Evolutionary conservation across 2,329 filamentous ascomycete species (phyloP).

Genomic region (Hypoxylon sp.): DNA sequence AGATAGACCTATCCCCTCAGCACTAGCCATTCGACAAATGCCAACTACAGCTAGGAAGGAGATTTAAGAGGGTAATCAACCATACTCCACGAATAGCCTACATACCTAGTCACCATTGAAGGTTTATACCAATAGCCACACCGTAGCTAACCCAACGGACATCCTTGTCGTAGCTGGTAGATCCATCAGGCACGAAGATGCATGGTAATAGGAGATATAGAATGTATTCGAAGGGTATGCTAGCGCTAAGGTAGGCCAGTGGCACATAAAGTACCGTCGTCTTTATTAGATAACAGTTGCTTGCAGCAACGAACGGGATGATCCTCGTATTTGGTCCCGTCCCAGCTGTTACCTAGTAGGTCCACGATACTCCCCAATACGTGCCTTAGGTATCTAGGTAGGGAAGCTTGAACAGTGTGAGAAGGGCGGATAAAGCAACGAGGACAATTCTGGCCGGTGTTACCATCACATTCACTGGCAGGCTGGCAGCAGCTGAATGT

Average conservation of each 20-base stretch:
- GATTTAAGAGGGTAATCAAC: neutral
- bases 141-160: constrained; percentile 11
- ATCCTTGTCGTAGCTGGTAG: constrained; percentile 30
- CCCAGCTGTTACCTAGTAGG: neutral
- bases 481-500: constrained; percentile 5
- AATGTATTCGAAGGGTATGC: neutral
- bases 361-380: neutral
- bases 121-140: constrained; percentile 21
- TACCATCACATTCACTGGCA: constrained; percentile 7
- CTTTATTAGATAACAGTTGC: constrained; percentile 19
- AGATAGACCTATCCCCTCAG: constrained; percentile 9
- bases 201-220: constrained; percentile 4
- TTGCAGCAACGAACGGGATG: constrained; percentile 14
- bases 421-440: constrained; percentile 17
- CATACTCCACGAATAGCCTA: neutral
- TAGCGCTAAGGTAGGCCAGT: neutral
- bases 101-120: neutral
- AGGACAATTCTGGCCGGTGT: constrained; percentile 16
- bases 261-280: neutral
- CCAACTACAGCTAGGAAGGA: constrained; percentile 1
- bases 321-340: neutral
- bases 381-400: neutral
- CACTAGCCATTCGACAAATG: constrained; percentile 12
- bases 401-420: constrained; percentile 25
- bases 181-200: constrained; percentile 29